Evolutionary conservation across 805 yeast genomes (phyloP), one percentile per base, ranked within the genome.

Genomic region (Kurtzmaniella cleridarum): DNA sequence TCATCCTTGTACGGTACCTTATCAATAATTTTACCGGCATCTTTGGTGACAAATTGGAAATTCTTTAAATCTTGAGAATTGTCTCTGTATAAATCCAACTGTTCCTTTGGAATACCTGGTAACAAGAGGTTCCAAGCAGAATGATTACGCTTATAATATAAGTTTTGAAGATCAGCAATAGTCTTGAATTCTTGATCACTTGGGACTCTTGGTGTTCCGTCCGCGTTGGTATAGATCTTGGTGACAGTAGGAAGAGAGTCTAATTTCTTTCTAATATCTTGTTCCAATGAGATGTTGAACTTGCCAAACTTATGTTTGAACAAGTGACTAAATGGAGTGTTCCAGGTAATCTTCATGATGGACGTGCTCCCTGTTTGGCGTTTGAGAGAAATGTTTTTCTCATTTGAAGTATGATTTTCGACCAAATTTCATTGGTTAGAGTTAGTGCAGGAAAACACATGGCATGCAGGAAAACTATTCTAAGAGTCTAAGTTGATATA

Each of bases 1-100:
- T 83, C 79, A 61, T 84, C 93, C 62, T 81, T 84, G 58, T 77
- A 84, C 32, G 95, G 95, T 42, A 86, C 77, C 64, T 86, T 86
- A 60, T 86, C 95, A 47, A 87, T 73, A 51, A 86, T 81, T 51
- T 77, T 70, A 35, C 83, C 74, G 2, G 70, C 54, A 42, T 68
- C 71, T 50, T 68, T 81, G 55, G 60, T 61, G 47, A 57, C 71
- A 58, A 59, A 69, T 48, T 77, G 74, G 48, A 80, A 76, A 54
- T 72, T 73, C 46, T 63, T 62, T 52, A 85, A 72, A 57, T 77
- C 84, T 37, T 67, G 70, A 33, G 79, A 71, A 66, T 86, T 86
- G 54, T 74, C 78, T 44, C 71, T 59, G 54, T 70, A 80, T 50
- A 81, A 66, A 35, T 65, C 65, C 53, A 74, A 71, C 54, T 82